phyloP scores from a whole-genome alignment of 2,329 filamentous ascomycete species.

The Apiospora koreana region DNA sequence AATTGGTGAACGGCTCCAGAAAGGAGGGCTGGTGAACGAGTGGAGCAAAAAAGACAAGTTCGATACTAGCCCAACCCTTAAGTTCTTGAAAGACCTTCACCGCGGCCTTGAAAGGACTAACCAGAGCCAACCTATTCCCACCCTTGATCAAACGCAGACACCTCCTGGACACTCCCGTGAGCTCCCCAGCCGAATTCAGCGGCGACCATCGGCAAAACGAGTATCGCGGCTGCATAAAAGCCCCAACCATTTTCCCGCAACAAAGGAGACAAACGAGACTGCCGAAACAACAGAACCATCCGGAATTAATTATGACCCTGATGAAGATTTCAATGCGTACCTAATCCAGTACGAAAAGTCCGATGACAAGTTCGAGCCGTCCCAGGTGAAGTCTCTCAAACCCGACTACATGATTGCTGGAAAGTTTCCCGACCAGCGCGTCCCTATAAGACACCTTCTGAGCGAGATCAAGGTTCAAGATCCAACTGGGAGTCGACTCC shows the following conservation, averaged over 20 bases:
- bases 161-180: background rate
- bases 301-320: constrained; percentile 17
- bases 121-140: background rate
- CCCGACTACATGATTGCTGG: constrained; percentile 14
- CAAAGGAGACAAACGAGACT: background rate
- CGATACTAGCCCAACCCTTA: background rate
- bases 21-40: background rate
- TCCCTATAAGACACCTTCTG: constrained; percentile 17
- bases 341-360: constrained; percentile 22
- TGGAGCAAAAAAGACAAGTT: background rate
- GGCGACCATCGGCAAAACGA: background rate
- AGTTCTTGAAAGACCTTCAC: background rate
- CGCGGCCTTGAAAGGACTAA: background rate
- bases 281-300: background rate
- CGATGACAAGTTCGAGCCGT: background rate
- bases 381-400: background rate
- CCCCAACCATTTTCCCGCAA: background rate
- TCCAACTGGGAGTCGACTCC: background rate
- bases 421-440: constrained; percentile 28
- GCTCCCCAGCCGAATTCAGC: background rate
- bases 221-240: background rate
- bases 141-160: background rate
- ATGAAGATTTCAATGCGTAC: constrained; percentile 23
- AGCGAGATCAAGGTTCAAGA: background rate
- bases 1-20: background rate